Evolutionary conservation across 306 rosid species (phyloP).

Genomic region (Sphenostylis stenocarpa): DNA sequence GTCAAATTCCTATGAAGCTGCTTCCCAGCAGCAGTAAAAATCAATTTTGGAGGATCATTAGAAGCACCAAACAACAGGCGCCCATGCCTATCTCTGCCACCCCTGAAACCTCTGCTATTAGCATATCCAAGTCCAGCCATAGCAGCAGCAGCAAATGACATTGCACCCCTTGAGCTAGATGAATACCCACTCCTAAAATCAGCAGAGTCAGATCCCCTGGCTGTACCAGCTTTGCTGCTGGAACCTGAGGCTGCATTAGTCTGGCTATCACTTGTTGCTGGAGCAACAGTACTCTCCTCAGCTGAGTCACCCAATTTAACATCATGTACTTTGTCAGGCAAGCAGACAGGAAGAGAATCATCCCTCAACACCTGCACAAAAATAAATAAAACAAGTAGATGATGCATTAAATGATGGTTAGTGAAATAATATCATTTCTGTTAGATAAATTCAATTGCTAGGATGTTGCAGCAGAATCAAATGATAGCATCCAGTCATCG

Average conservation of each 20-base stretch:
- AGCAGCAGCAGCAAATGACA: slow-evolving; percentile 98
- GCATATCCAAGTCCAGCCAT: slow-evolving; percentile 92
- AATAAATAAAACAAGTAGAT: background rate
- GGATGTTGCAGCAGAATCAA: background rate
- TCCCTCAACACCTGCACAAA: slow-evolving; percentile 70
- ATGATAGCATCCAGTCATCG: background rate
- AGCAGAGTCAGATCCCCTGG: slow-evolving; percentile 60
- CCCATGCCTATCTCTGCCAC: slow-evolving; percentile 82
- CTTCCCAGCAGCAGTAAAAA: slow-evolving; percentile 77
- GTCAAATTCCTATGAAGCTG: slow-evolving; percentile 87
- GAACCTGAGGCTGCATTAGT: slow-evolving; percentile 78
- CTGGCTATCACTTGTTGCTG: slow-evolving; percentile 64
- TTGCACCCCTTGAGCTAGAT: slow-evolving; percentile 70
- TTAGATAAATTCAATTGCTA: background rate
- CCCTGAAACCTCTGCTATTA: slow-evolving; percentile 72
- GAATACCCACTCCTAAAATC: slow-evolving; percentile 73
- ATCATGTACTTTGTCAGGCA: slow-evolving; percentile 87
- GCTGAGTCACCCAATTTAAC: slow-evolving; percentile 81
- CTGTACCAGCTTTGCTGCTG: slow-evolving; percentile 70
- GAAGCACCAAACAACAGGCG: slow-evolving; percentile 62
- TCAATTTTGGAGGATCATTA: slow-evolving; percentile 68
- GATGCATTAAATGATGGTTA: background rate
- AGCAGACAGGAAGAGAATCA: slow-evolving; percentile 81
- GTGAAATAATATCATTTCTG: background rate
- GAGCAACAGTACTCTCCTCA: slow-evolving; percentile 66